Conservation (phyloP, 2,329 filamentous ascomycete species). For the Hypoxylon rubiginosum region DNA sequence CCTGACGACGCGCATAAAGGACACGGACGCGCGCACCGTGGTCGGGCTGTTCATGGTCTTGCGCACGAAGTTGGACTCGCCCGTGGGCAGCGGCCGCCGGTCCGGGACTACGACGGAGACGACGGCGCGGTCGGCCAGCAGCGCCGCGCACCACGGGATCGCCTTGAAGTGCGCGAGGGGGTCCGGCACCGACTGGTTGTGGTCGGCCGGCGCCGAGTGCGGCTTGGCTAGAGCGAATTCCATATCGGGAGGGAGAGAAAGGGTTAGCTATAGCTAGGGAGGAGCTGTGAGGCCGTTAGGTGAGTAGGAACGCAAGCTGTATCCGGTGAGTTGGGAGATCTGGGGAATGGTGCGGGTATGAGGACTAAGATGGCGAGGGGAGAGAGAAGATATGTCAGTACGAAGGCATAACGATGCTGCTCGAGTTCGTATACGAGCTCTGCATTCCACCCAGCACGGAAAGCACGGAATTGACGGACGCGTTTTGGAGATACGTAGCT, state of each 20-base stretch:
- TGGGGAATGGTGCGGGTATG: not conserved
- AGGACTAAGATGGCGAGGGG: not conserved
- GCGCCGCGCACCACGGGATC: slow-evolving; percentile 49
- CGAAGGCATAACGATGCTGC: not conserved
- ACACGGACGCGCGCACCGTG: slow-evolving; percentile 46
- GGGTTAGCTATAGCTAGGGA: slow-evolving; percentile 19
- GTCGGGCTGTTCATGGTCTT: slow-evolving; percentile 46
- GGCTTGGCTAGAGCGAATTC: slow-evolving; percentile 17
- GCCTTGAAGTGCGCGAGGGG: slow-evolving; percentile 48
- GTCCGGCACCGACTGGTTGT: slow-evolving; percentile 45
- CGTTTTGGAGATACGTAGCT: not conserved
- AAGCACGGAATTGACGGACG: not conserved
- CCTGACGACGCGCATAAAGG: slow-evolving; percentile 39
- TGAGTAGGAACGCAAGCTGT: not conserved
- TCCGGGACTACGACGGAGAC: slow-evolving; percentile 44
- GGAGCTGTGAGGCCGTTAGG: no score
- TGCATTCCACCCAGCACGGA: no score
- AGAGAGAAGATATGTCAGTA: not conserved
- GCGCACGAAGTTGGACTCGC: slow-evolving; percentile 48
- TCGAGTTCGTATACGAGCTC: no score
- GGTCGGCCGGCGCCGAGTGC: slow-evolving; percentile 22
- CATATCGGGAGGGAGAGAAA: slow-evolving; percentile 3
- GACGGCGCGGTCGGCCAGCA: slow-evolving; percentile 43
- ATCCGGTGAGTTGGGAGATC: not conserved
- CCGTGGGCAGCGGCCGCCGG: slow-evolving; percentile 44